Percentiles rank a stretch among this genome's conserved stretches.
Conservation (phyloP, 805 yeast genomes). For the Saitoella complicata region DNA sequence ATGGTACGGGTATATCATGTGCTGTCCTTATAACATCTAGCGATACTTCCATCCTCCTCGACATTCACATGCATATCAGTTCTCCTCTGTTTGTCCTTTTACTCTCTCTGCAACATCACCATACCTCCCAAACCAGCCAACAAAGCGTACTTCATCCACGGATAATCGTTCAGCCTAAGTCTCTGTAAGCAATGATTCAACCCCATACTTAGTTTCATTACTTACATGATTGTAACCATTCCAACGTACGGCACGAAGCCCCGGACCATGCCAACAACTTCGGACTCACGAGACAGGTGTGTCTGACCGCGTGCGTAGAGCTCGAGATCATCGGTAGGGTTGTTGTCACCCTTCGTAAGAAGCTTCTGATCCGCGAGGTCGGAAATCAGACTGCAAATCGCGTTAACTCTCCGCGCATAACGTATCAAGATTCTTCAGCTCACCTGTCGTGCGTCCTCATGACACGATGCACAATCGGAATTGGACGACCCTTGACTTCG, state of each 20-base stretch:
- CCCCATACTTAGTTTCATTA: no score
- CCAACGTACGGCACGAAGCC: conserved; percentile 84
- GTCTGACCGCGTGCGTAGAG: conserved; percentile 61
- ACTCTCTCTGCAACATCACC: conserved; percentile 43
- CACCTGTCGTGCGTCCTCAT: conserved; percentile 56
- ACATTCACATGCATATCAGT: no score
- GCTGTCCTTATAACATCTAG: no score
- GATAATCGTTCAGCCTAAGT: conserved; percentile 54
- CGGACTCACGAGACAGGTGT: conserved; percentile 60
- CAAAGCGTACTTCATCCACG: conserved; percentile 62
- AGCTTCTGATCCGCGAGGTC: conserved; percentile 38
- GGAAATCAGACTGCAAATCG: not conserved
- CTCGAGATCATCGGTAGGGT: conserved; percentile 77
- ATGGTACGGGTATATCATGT: no score
- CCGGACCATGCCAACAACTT: conserved; percentile 80
- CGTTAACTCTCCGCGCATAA: not conserved
- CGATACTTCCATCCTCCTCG: no score
- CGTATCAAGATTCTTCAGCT: conserved; percentile 12
- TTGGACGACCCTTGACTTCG: conserved; percentile 56
- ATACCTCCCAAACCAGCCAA: conserved; percentile 60
- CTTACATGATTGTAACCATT: conserved; percentile 60
- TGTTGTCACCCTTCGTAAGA: conserved; percentile 92
- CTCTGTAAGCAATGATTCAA: no score
- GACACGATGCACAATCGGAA: conserved; percentile 96
- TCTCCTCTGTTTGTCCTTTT: no score